Conservation (phyloP, 768 basidiomycete genomes). For the Coprinopsis marcescibilis region DNA sequence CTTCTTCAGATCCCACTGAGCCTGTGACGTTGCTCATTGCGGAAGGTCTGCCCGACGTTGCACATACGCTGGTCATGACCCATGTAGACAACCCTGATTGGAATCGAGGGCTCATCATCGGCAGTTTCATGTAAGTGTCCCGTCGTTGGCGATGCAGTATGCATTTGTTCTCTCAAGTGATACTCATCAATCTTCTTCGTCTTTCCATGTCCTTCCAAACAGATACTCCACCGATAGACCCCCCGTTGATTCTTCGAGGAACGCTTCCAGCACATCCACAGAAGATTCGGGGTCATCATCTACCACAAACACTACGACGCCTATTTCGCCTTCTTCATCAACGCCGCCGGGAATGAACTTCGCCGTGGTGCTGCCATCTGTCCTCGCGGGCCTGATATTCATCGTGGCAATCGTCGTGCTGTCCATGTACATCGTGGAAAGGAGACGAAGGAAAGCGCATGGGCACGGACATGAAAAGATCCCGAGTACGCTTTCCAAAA, state of each 20-base stretch:
- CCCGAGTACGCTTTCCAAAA: too few species aligned
- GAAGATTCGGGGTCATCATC: too few species aligned
- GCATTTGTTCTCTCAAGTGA: background rate
- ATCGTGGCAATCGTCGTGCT: too few species aligned
- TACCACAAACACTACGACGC: too few species aligned
- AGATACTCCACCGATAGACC: constrained; percentile 5
- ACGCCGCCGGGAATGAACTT: too few species aligned
- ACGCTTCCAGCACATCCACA: background rate
- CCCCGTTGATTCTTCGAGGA: background rate
- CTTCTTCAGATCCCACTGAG: background rate
- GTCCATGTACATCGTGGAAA: too few species aligned
- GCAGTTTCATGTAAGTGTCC: constrained; percentile 4
- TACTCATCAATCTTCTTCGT: background rate
- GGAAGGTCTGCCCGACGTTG: background rate
- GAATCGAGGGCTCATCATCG: background rate
- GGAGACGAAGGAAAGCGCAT: too few species aligned
- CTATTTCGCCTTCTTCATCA: too few species aligned
- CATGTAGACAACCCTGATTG: background rate
- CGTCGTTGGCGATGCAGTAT: background rate
- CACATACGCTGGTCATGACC: background rate
- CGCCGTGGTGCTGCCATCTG: too few species aligned
- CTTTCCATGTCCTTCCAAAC: background rate
- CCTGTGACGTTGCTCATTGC: background rate
- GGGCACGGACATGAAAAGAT: too few species aligned
- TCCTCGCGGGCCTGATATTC: too few species aligned